Evolutionary conservation across 2,329 filamentous ascomycete genomes (phyloP), one percentile per base, ranked within the genome.

Genomic region (Alternaria brassicae): DNA sequence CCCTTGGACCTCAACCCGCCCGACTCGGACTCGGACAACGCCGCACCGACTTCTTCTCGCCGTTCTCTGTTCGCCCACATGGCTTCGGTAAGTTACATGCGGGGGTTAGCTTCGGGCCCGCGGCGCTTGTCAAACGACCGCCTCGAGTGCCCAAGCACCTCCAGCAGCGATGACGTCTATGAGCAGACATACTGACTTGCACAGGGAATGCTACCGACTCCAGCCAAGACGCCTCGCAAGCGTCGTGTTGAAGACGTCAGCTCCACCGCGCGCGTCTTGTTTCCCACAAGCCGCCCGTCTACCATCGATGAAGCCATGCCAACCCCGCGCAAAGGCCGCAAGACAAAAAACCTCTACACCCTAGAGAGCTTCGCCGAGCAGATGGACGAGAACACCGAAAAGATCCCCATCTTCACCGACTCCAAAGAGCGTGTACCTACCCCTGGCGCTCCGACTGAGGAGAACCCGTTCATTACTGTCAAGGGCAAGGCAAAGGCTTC

Each of bases 361-460:
- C 67, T 80, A 10, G 73, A 76, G 55, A 77, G 76, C 65, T 78
- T 77, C 56, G 71, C 65, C 3, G 68, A 73, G 79, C 84, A 87
- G 42, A 84, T 85, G 27, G 72, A 70, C 78, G 84, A 87, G 50
- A 83, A 85, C n/a, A 78, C 83, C 7, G 83, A 86, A 4, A 75
- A 80, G 53, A 91, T 93, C 66, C 77, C 85, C 64, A 91, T 94
- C 70, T 94, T 88, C 73, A 93, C 89, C 39, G 91, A 95, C 75
- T 87, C 91, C 1, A 89, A 92, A 64, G 93, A 96, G 67, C 83
- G 85, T 44, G 78, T 93, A 40, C 91, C 91, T 19, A 84, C 88
- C 63, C 80, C 86, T 40, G 90, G 92, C 68, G 74, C 79, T n/a
- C 87, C 83, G 36, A 60, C 57, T 65, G 78, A 81, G 6, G 87